Evolutionary conservation across 148 eudicot genomes (phyloP).

Genomic region (Chenopodium album): DNA sequence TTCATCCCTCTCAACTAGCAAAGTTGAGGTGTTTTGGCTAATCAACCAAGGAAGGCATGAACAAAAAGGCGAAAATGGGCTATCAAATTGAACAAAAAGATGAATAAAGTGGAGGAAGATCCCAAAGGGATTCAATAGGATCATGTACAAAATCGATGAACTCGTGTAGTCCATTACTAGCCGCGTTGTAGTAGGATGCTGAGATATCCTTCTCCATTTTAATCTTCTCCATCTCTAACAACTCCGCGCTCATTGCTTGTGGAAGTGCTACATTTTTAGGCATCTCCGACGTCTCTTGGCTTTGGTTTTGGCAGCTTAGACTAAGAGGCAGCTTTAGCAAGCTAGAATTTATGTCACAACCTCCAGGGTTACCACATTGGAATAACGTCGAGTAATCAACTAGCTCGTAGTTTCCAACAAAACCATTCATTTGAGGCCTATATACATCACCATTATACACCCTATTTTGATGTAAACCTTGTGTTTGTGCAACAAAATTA

Average conservation of each 20-base stretch:
- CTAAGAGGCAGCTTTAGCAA: slow-evolving; percentile 18
- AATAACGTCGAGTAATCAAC: slow-evolving; percentile 21
- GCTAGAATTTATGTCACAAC: slow-evolving; percentile 10
- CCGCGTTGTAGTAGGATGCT: slow-evolving; percentile 41
- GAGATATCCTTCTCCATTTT: slow-evolving; percentile 65
- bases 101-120: slow-evolving; percentile 63
- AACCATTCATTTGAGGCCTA: slow-evolving; percentile 54
- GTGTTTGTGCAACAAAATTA: slow-evolving; percentile 16
- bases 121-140: slow-evolving; percentile 64
- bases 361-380: slow-evolving; percentile 36
- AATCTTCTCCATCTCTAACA: slow-evolving; percentile 52
- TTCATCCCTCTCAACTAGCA: slow-evolving; percentile 27
- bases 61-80: background rate
- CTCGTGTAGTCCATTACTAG: slow-evolving; percentile 43
- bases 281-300: slow-evolving; percentile 23
- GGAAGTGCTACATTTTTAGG: slow-evolving; percentile 33
- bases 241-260: slow-evolving; percentile 25
- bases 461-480: slow-evolving; percentile 28
- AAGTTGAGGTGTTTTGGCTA: slow-evolving; percentile 15
- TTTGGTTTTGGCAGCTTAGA: slow-evolving; percentile 13
- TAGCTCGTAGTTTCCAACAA: slow-evolving; percentile 31
- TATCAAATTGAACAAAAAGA: slow-evolving; percentile 35
- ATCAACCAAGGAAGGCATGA: background rate
- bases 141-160: slow-evolving; percentile 57
- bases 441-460: slow-evolving; percentile 53